Conservation (phyloP, 495 filamentous ascomycete species). For the Penicillium fimorum region DNA sequence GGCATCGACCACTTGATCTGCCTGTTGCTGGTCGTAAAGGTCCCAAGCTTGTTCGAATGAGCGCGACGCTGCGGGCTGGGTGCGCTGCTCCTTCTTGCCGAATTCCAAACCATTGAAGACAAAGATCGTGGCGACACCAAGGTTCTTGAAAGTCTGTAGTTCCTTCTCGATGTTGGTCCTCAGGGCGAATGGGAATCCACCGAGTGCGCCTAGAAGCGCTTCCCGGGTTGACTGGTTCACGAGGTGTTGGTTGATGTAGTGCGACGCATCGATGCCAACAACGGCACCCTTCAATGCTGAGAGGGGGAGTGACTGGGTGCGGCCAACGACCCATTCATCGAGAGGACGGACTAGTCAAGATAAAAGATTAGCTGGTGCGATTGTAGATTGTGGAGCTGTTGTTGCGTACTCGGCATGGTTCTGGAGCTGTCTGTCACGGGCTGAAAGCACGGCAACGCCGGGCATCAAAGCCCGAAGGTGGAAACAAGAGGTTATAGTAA, state of each 20-base stretch:
- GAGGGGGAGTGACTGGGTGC: slow-evolving; percentile 55
- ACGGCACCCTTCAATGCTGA: slow-evolving; percentile 66
- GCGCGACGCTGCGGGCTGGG: slow-evolving; percentile 44
- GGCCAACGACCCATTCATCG: slow-evolving; percentile 55
- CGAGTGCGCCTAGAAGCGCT: slow-evolving; percentile 83
- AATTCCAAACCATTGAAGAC: slow-evolving; percentile 86
- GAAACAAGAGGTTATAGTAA: slow-evolving; percentile 7
- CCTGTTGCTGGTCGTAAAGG: slow-evolving; percentile 76
- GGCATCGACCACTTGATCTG: slow-evolving; percentile 71
- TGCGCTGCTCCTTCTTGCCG: slow-evolving; percentile 63
- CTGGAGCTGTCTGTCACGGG: slow-evolving; percentile 32
- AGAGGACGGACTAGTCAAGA: slow-evolving; percentile 53
- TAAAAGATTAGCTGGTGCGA: slow-evolving; percentile 12
- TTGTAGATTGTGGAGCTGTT: slow-evolving; percentile 2
- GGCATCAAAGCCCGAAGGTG: slow-evolving; percentile 29
- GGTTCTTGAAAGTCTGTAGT: slow-evolving; percentile 62
- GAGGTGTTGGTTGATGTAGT: slow-evolving; percentile 79
- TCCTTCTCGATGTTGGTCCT: slow-evolving; percentile 69
- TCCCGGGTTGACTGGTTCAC: slow-evolving; percentile 67
- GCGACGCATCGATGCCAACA: slow-evolving; percentile 84
- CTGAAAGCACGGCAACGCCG: slow-evolving; percentile 33
- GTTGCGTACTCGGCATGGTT: slow-evolving; percentile 45
- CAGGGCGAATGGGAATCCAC: slow-evolving; percentile 80
- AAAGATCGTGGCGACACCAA: slow-evolving; percentile 68
- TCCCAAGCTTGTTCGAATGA: slow-evolving; percentile 71